These are phyloP conservation scores for Pichia sp. DNA, from an alignment of 1,139 yeast species.

Conservation along the genomic window DNA sequence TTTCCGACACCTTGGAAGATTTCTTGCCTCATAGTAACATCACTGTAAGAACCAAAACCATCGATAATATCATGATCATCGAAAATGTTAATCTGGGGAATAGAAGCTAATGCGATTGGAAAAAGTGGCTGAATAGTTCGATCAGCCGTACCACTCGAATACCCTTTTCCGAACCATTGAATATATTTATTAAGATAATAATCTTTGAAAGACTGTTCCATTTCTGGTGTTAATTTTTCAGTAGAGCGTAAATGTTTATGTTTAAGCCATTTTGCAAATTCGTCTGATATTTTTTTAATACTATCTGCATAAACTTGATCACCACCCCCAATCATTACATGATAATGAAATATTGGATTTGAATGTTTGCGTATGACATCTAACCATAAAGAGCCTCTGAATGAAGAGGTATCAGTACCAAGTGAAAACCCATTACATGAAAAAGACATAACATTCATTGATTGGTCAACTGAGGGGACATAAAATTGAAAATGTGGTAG, in stretches of 20 bases:
- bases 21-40: slow-evolving; percentile 63
- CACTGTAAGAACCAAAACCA: slow-evolving; percentile 86
- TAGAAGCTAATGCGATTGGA: slow-evolving; percentile 71
- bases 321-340: slow-evolving; percentile 96
- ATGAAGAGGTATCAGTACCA: slow-evolving; percentile 54
- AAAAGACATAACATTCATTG: slow-evolving; percentile 74
- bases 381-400: slow-evolving; percentile 74
- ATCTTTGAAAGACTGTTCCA: slow-evolving; percentile 48
- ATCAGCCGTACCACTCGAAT: slow-evolving; percentile 66
- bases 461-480: slow-evolving; percentile 50
- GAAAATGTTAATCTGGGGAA: slow-evolving; percentile 77
- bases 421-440: slow-evolving; percentile 94
- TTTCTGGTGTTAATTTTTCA: slow-evolving; percentile 39
- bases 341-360: slow-evolving; percentile 51
- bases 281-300: slow-evolving; percentile 52
- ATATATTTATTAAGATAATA: slow-evolving; percentile 70
- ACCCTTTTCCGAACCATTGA: slow-evolving; percentile 86
- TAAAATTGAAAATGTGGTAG: slow-evolving; percentile 40
- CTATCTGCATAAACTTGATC: slow-evolving; percentile 91
- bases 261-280: slow-evolving; percentile 57
- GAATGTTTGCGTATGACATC: slow-evolving; percentile 69
- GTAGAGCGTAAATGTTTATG: slow-evolving; percentile 39
- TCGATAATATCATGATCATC: slow-evolving; percentile 95
- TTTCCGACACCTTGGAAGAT: slow-evolving; percentile 68
- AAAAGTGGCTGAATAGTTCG: slow-evolving; percentile 58